Evolutionary conservation across 192 early-diverging fungal species (phyloP), one percentile per base, ranked within the genome.

Genomic region (Phlyctochytrium planicorne): DNA sequence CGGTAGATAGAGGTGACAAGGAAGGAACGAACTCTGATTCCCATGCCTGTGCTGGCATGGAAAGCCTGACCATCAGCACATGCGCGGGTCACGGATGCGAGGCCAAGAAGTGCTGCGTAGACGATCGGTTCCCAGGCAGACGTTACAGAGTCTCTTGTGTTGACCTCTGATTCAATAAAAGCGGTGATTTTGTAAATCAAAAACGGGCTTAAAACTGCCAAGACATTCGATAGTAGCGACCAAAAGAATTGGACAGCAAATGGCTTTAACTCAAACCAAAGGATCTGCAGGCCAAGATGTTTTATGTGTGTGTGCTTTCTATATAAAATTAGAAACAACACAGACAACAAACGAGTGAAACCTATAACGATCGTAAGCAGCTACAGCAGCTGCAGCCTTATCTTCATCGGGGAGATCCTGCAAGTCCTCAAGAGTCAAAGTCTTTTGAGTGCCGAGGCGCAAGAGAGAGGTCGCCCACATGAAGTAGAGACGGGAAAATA

Each of bases 401-500:
- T 25, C 27, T 14, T 57, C 12, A 27, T 69, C 68, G 4, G 35
- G 10, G 32, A 86, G 68, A 1, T 67, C 73, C 63, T 73, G 82
- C 23, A 86, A 29, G 62, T 86, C 82, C 6, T 62, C 69, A 6
- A 73, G 32, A 1, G 64, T 70, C 30, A 84, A 66, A 1, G 70
- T 62, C 2, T 63, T 2, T 2, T 25, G 14, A 40, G 56, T 63
- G 4, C 84, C 84, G 30, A 73, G 52, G 2, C 64, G 35, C 63
- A 85, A 77, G 20, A 85, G 47, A 1, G 74, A 67, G 64, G 67
- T 69, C 37, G 81, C 52, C 84, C 84, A 85, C 17, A 68, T 56
- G 63, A 83, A 85, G 24, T 76, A 72, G 30, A 80, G 30, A 14
- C 70, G 62, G 3, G 66, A 60, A 68, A 86, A 73, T 35, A 59